These are phyloP conservation scores for Ophiostoma perfectum DNA, from an alignment of 2,329 filamentous ascomycete genomes.

Conservation along the genomic window DNA sequence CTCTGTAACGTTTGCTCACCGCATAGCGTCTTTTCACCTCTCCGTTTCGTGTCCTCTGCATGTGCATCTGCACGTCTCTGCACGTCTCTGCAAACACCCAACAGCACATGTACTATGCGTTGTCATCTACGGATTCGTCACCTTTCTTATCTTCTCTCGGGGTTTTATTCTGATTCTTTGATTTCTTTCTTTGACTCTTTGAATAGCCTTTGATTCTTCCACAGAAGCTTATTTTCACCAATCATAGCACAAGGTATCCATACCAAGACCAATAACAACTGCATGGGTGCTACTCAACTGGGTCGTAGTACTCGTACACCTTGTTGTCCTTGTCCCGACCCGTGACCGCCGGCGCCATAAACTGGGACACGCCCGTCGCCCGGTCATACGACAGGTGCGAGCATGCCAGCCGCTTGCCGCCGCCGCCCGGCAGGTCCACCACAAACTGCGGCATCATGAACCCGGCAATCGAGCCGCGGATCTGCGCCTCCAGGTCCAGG, in stretches of 20 bases:
- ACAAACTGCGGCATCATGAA: slow-evolving; percentile 60
- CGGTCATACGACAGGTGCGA: slow-evolving; percentile 50
- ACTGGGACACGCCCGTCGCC: slow-evolving; percentile 49
- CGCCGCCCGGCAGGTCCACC: slow-evolving; percentile 58
- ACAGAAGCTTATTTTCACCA: background rate
- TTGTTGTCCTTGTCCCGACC: slow-evolving; percentile 41
- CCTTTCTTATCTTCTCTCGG: too few species aligned
- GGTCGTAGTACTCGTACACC: slow-evolving; percentile 55
- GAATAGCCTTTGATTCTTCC: too few species aligned
- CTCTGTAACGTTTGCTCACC: background rate
- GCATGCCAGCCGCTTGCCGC: slow-evolving; percentile 56
- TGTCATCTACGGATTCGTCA: too few species aligned
- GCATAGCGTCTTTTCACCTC: background rate
- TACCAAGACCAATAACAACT: background rate
- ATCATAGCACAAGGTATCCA: background rate
- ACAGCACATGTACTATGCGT: too few species aligned
- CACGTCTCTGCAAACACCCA: too few species aligned
- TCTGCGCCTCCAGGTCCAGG: slow-evolving; percentile 50
- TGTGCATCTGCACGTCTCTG: background rate
- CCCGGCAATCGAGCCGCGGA: slow-evolving; percentile 56
- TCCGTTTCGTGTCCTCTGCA: background rate
- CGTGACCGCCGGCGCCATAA: slow-evolving; percentile 49
- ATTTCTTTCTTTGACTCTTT: too few species aligned
- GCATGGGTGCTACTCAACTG: slow-evolving; percentile 30
- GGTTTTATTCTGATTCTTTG: too few species aligned